Conservation (phyloP, 2,329 filamentous ascomycete genomes). For the Nigrospora osmanthi region DNA sequence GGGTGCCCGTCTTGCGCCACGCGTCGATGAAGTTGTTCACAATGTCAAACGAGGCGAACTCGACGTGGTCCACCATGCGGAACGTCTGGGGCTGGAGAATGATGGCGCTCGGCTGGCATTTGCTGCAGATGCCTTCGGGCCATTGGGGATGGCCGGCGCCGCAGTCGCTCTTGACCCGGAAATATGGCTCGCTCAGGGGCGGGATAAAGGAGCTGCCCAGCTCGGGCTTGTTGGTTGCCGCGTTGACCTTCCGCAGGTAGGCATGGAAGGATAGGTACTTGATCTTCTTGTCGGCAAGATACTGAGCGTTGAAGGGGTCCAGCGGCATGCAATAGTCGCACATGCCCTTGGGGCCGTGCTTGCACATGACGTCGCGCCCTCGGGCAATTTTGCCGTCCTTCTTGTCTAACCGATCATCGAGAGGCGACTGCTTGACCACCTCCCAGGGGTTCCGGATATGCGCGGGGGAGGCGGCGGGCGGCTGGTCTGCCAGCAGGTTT, state of each 20-base stretch:
- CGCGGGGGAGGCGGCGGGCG: constrained; percentile 44
- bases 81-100: constrained; percentile 89
- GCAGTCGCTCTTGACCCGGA: constrained; percentile 79
- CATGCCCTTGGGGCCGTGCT: constrained; percentile 95
- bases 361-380: constrained; percentile 56
- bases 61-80: constrained; percentile 96
- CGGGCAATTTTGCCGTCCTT: constrained; percentile 60
- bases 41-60: constrained; percentile 78
- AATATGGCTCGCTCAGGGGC: constrained; percentile 86
- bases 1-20: constrained; percentile 78
- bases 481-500: constrained; percentile 55
- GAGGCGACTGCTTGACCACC: constrained; percentile 73
- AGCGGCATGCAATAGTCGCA: constrained; percentile 98
- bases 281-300: constrained; percentile 93
- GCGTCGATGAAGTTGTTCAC: constrained; percentile 88
- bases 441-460: constrained; percentile 89
- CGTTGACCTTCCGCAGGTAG: constrained; percentile 89
- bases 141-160: constrained; percentile 89
- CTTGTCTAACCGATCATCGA: constrained; percentile 83
- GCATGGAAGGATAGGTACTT: constrained; percentile 97
- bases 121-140: constrained; percentile 95
- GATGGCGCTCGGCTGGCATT: constrained; percentile 96
- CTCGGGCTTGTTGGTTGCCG: constrained; percentile 93
- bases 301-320: constrained; percentile 85
- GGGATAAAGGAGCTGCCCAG: constrained; percentile 92